Evolutionary conservation across 208 protist species (phyloP).

Genomic region (Angomonas deanei): DNA sequence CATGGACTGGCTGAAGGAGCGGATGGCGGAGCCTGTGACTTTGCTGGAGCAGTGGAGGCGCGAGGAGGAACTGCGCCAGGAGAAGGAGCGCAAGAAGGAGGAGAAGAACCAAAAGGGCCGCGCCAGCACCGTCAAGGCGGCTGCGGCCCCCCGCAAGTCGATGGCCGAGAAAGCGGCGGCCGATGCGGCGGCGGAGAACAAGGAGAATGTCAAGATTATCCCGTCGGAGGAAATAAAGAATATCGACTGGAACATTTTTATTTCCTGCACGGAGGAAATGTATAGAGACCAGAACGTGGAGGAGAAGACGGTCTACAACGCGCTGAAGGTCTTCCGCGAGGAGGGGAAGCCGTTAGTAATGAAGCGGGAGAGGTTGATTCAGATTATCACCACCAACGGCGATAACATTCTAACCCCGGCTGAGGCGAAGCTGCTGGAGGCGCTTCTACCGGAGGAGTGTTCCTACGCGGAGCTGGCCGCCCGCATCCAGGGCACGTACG

Average conservation of each 20-base stretch:
- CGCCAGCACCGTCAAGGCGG: slow-evolving; percentile 19
- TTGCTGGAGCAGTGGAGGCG: slow-evolving; percentile 81
- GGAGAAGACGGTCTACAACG: slow-evolving; percentile 51
- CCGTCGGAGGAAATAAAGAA: slow-evolving; percentile 89
- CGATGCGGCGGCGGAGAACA: slow-evolving; percentile 19
- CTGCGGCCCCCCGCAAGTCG: slow-evolving; percentile 9
- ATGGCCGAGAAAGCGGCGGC: slow-evolving; percentile 15
- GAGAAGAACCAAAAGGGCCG: slow-evolving; percentile 56
- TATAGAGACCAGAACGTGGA: slow-evolving; percentile 69
- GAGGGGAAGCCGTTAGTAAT: slow-evolving; percentile 15
- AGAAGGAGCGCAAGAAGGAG: slow-evolving; percentile 75
- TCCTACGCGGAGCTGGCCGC: slow-evolving; percentile 59
- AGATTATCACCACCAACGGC: slow-evolving; percentile 72
- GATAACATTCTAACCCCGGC: slow-evolving; percentile 75
- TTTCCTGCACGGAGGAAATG: slow-evolving; percentile 76
- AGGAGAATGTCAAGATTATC: slow-evolving; percentile 44
- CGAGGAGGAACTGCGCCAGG: slow-evolving; percentile 71
- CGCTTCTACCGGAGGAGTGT: slow-evolving; percentile 49
- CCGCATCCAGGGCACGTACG: slow-evolving; percentile 82
- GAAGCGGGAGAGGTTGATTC: slow-evolving; percentile 41
- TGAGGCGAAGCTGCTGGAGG: slow-evolving; percentile 55
- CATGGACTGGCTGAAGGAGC: slow-evolving; percentile 71
- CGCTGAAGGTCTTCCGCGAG: slow-evolving; percentile 46
- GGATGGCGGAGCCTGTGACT: slow-evolving; percentile 72
- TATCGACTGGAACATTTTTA: slow-evolving; percentile 92